phyloP scores from a whole-genome alignment of 768 basidiomycete genomes.

The Leccinum imitatum region DNA sequence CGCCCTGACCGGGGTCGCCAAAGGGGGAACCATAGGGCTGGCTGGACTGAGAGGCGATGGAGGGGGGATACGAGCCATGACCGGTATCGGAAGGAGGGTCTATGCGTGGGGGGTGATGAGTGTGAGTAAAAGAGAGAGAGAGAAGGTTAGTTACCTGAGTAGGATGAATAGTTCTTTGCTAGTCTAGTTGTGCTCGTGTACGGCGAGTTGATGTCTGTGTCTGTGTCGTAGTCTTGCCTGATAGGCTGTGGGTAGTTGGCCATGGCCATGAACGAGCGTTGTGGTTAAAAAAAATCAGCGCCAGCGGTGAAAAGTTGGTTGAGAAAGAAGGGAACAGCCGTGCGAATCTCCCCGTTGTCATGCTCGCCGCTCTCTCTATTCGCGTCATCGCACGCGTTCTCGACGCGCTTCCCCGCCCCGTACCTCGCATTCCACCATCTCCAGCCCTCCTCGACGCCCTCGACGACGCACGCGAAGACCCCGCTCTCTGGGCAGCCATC shows the following conservation, averaged over 20 bases:
- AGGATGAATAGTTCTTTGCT: constrained; percentile 36
- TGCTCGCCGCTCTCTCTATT: constrained; percentile 52
- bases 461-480: constrained; percentile 45
- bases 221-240: constrained; percentile 42
- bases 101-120: constrained; percentile 1
- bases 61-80: constrained; percentile 49
- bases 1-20: constrained; percentile 50
- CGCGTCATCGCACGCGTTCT: constrained; percentile 41
- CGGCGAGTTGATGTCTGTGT: constrained; percentile 53
- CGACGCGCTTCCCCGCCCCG: constrained; percentile 34
- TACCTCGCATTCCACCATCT: constrained; percentile 36
- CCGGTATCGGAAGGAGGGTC: constrained; percentile 32
- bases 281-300: constrained; percentile 22
- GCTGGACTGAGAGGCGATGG: constrained; percentile 61
- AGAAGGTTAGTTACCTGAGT: constrained; percentile 16
- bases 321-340: constrained; percentile 1
- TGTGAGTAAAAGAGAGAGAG: not conserved
- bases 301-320: constrained; percentile 24
- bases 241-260: constrained; percentile 29
- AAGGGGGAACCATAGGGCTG: constrained; percentile 59
- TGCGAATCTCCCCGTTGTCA: constrained; percentile 16
- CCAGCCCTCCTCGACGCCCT: constrained; percentile 44
- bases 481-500: constrained; percentile 61
- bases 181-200: constrained; percentile 61
- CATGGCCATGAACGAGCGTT: constrained; percentile 33